phyloP scores from a whole-genome alignment of 345 rosid genomes.

The Ailanthus altissimus region DNA sequence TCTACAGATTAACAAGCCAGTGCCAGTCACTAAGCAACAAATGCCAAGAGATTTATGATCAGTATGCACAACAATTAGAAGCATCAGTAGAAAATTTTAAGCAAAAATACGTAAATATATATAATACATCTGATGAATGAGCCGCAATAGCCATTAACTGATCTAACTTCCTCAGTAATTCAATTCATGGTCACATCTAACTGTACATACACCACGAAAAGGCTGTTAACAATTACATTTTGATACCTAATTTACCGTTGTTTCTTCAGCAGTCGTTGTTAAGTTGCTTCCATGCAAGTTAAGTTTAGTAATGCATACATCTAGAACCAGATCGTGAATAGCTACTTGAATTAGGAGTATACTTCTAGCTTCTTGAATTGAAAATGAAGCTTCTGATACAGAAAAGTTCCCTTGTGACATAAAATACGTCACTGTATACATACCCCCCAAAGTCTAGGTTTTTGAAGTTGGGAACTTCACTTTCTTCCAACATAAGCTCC shows the following conservation, averaged over 20 bases:
- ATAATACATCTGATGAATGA: not conserved
- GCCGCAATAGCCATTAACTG: not conserved
- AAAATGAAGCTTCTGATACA: not conserved
- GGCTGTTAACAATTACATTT: not conserved
- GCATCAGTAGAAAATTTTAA: not conserved
- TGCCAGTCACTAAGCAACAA: too few species aligned
- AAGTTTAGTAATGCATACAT: not conserved
- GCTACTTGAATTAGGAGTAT: not conserved
- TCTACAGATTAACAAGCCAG: not conserved
- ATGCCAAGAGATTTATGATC: not conserved
- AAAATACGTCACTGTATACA: not conserved
- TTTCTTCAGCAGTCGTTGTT: not conserved
- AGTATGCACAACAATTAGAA: not conserved
- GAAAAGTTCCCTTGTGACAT: not conserved
- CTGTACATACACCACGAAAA: not conserved
- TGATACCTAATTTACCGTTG: not conserved
- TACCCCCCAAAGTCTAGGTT: not conserved
- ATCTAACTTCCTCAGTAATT: not conserved
- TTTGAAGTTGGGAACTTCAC: conserved; percentile 1
- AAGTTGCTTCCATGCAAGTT: not conserved
- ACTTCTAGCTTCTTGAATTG: too few species aligned
- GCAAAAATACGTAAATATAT: not conserved
- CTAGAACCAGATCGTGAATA: not conserved
- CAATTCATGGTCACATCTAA: not conserved
- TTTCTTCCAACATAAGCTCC: conserved; percentile 86